A percentile compares a stretch with the other conserved stretches of the same genome.
These are phyloP conservation scores for Peronospora destructor DNA, from an alignment of 352 stramenopile species.

Conservation along the genomic window DNA sequence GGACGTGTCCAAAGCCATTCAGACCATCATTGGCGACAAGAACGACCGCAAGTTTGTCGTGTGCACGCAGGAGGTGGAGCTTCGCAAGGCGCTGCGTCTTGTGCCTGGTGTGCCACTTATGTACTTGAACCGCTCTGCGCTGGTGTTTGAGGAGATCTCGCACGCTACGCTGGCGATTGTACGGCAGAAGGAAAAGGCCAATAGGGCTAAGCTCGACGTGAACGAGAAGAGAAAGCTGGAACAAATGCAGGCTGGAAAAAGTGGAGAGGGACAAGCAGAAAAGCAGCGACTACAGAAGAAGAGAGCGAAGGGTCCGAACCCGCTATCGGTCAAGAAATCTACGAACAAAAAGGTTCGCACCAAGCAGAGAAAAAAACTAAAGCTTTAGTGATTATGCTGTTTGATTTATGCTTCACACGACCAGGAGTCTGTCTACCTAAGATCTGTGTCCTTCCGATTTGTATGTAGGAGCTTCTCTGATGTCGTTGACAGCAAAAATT, in stretches of 20 bases:
- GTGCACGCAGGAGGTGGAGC: constrained; percentile 77
- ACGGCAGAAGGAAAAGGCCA: constrained; percentile 67
- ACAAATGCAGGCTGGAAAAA: constrained; percentile 26
- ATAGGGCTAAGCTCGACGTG: constrained; percentile 57
- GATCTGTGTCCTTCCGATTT: constrained; percentile 50
- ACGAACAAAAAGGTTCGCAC: constrained; percentile 71
- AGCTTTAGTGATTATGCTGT: background rate
- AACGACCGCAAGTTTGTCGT: constrained; percentile 82
- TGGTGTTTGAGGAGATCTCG: constrained; percentile 84
- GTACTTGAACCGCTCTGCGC: constrained; percentile 81
- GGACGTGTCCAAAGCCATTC: constrained; percentile 53
- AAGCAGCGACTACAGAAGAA: constrained; percentile 42
- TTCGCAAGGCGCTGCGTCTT: constrained; percentile 60
- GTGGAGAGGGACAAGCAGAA: constrained; percentile 2
- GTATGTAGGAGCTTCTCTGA: constrained; percentile 44
- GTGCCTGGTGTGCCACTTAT: constrained; percentile 76
- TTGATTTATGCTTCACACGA: background rate
- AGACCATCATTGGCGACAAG: constrained; percentile 51
- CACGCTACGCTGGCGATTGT: constrained; percentile 71
- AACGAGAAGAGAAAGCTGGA: constrained; percentile 78
- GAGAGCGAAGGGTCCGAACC: constrained; percentile 67
- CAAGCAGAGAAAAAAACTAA: constrained; percentile 65
- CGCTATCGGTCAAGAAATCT: constrained; percentile 69
- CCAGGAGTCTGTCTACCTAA: background rate
- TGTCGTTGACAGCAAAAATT: constrained; percentile 85